Conservation (phyloP, 331 rosid genomes). For the Spiraea crenata region DNA sequence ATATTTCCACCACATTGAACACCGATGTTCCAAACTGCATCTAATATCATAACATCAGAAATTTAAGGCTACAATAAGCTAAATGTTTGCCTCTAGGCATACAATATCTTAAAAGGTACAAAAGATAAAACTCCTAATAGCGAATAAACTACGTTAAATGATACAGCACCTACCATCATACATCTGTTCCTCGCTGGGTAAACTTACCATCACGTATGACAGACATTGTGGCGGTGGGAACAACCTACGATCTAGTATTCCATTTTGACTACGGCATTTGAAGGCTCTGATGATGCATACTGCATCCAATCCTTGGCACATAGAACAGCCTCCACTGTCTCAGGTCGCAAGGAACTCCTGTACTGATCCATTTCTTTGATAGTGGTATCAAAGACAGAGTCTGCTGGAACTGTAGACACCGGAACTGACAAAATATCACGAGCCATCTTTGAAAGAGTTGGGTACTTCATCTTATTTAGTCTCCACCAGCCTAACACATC, state of each 20-base stretch:
- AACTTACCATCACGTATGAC: constrained; percentile 27
- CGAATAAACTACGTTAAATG: constrained; percentile 19
- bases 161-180: constrained; percentile 25
- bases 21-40: neutral
- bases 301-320: constrained; percentile 98
- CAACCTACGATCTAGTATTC: constrained; percentile 51
- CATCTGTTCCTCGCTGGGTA: constrained; percentile 6
- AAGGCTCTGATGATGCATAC: constrained; percentile 42
- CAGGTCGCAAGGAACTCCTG: constrained; percentile 75
- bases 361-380: constrained; percentile 78
- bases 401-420: constrained; percentile 61
- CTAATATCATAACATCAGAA: constrained; percentile 5
- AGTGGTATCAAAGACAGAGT: constrained; percentile 52
- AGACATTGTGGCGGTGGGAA: neutral
- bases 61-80: constrained; percentile 23
- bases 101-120: constrained; percentile 27
- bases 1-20: no score
- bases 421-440: constrained; percentile 77
- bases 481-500: constrained; percentile 92
- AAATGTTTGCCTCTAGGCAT: constrained; percentile 21
- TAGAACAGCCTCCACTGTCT: constrained; percentile 83
- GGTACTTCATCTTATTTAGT: constrained; percentile 85
- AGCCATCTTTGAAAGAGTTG: constrained; percentile 93
- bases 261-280: constrained; percentile 52
- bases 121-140: constrained; percentile 14